Percentiles rank a stretch among this genome's conserved stretches.
phyloP scores from a whole-genome alignment of 2,329 filamentous ascomycete species.

The Pseudogymnoascus sp. region DNA sequence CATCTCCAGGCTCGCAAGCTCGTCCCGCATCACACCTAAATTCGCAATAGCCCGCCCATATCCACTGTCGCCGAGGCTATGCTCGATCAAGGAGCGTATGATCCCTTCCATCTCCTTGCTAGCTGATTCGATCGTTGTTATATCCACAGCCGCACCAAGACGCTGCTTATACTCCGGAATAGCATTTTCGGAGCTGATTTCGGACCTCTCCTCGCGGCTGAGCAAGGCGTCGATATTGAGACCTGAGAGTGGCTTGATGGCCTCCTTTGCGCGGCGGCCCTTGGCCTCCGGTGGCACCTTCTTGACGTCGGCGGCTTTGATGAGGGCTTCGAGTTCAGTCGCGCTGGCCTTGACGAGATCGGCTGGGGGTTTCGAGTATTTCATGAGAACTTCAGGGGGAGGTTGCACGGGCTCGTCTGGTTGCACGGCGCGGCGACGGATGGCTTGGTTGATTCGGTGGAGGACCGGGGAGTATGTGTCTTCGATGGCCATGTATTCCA shows the following conservation, averaged over 20 bases:
- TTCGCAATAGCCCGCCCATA: constrained; percentile 71
- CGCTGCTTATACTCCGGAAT: constrained; percentile 86
- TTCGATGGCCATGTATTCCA: constrained; percentile 69
- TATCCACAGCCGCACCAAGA: constrained; percentile 50
- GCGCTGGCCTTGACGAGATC: constrained; percentile 51
- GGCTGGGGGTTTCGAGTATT: constrained; percentile 64
- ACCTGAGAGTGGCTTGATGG: constrained; percentile 76
- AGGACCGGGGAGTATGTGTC: constrained; percentile 77
- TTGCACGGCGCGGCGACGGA: constrained; percentile 72
- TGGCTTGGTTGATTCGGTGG: constrained; percentile 81
- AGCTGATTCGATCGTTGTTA: constrained; percentile 56
- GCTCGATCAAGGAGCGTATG: constrained; percentile 57
- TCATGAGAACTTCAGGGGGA: constrained; percentile 55
- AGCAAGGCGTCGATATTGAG: constrained; percentile 80
- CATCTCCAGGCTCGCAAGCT: constrained; percentile 67
- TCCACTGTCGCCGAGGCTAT: constrained; percentile 65
- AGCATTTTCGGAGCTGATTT: constrained; percentile 61
- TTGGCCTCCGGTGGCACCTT: constrained; percentile 77
- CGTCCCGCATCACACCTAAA: constrained; percentile 67
- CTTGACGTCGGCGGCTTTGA: constrained; percentile 69
- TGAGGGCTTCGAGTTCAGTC: constrained; percentile 53
- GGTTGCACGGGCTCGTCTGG: constrained; percentile 55
- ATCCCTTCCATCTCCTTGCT: constrained; percentile 67
- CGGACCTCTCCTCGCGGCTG: constrained; percentile 43
- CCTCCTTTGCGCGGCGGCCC: constrained; percentile 57